Conservation (phyloP, 345 rosid genomes). For the Salix purpurea region DNA sequence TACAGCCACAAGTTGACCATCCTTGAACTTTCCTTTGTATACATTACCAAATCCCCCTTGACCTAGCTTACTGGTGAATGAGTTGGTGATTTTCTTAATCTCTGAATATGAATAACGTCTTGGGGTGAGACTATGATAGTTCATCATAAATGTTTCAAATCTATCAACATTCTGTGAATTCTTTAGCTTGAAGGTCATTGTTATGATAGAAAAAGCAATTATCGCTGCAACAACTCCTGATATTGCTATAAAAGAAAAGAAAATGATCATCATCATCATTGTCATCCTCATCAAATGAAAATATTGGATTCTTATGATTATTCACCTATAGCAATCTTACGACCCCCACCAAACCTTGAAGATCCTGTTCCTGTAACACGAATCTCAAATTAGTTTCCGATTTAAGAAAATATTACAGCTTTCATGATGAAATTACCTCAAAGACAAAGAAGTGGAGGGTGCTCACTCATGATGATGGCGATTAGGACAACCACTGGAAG, state of each 20-base stretch:
- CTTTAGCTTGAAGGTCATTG: background rate
- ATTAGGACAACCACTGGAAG: no score
- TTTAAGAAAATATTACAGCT: no score
- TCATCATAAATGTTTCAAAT: slow-evolving; percentile 8
- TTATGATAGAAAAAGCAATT: background rate
- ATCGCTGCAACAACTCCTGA: background rate
- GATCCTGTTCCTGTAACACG: background rate
- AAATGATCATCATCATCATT: background rate
- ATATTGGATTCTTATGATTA: background rate
- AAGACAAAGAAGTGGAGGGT: no score
- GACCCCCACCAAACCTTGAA: background rate
- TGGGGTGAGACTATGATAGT: slow-evolving; percentile 9
- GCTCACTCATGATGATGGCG: no score
- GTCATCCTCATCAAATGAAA: background rate
- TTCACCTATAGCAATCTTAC: background rate
- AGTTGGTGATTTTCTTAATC: slow-evolving; percentile 26
- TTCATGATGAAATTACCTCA: no score
- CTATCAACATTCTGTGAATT: background rate
- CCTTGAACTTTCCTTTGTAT: slow-evolving; percentile 22
- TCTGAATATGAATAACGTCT: slow-evolving; percentile 10
- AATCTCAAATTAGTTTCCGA: no score
- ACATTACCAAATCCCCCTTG: slow-evolving; percentile 32
- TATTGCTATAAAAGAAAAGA: background rate
- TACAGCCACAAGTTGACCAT: slow-evolving; percentile 27
- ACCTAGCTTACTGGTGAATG: slow-evolving; percentile 21